Percentiles rank a stretch among this genome's conserved stretches.
Evolutionary conservation across 345 rosid species (phyloP).

Genomic region (Ceriops tagal): DNA sequence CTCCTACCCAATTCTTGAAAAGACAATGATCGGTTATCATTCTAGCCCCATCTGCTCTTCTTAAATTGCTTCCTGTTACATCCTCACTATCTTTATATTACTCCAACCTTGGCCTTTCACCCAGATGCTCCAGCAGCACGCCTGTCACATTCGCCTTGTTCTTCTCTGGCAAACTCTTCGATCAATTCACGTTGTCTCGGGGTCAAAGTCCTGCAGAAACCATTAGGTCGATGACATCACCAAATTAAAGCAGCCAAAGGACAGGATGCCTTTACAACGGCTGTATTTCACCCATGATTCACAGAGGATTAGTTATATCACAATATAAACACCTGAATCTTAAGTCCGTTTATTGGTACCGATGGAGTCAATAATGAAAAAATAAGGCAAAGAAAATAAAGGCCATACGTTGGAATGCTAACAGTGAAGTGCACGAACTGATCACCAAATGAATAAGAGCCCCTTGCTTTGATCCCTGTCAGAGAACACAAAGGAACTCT

Average conservation of each 20-base stretch:
- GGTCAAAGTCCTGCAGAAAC: conserved; percentile 55
- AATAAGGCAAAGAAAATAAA: neutral
- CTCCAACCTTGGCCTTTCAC: conserved; percentile 18
- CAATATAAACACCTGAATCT: too few relatives aligned
- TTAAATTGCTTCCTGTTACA: neutral
- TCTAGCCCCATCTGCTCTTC: neutral
- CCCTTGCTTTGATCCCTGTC: conserved; percentile 80
- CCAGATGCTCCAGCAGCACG: conserved; percentile 79
- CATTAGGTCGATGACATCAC: too few relatives aligned
- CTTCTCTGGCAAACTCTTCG: conserved; percentile 91
- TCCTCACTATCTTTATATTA: neutral
- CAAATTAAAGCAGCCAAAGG: too few relatives aligned
- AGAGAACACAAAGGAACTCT: neutral
- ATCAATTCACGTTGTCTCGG: conserved; percentile 83
- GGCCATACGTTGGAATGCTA: conserved; percentile 79
- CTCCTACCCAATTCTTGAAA: conserved; percentile 15
- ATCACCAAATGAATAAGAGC: conserved; percentile 69
- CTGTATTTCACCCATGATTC: too few relatives aligned
- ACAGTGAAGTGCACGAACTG: conserved; percentile 92
- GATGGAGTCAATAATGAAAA: neutral
- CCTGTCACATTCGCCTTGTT: conserved; percentile 63
- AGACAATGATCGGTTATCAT: conserved; percentile 1
- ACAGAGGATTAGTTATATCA: too few relatives aligned
- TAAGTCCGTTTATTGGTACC: neutral
- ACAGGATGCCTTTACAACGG: too few relatives aligned